Evolutionary conservation across 352 stramenopile species (phyloP).

Genomic region (Pythium apleroticum): DNA sequence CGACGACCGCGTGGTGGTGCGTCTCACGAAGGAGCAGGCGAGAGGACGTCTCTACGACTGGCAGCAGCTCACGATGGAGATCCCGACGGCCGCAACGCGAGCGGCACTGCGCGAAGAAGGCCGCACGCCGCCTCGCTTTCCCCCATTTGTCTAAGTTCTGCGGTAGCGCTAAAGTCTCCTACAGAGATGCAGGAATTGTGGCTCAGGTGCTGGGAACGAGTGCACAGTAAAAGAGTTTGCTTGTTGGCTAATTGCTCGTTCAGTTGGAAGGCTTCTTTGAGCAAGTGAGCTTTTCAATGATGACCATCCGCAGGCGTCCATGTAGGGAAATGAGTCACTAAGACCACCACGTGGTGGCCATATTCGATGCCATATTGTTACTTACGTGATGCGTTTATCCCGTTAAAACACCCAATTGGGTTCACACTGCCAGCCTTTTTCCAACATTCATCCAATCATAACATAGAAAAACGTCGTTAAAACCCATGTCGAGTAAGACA

Average conservation of each 20-base stretch:
- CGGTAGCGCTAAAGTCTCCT: too few species aligned
- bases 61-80: constrained; percentile 47
- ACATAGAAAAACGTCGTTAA: background rate
- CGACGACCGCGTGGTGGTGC: constrained; percentile 46
- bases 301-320: too few species aligned
- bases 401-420: background rate
- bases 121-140: constrained; percentile 16
- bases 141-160: constrained; percentile 13
- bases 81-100: constrained; percentile 15
- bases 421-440: background rate
- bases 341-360: background rate
- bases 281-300: too few species aligned
- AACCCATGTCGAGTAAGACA: background rate
- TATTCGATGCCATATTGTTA: background rate
- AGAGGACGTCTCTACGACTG: constrained; percentile 39
- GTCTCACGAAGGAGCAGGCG: constrained; percentile 37
- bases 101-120: constrained; percentile 7
- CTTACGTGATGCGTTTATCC: background rate
- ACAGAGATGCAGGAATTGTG: too few species aligned
- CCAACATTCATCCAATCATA: background rate
- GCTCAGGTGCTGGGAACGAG: too few species aligned
- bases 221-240: too few species aligned
- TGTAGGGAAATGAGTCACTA: background rate
- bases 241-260: too few species aligned
- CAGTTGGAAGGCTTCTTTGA: too few species aligned